Percentiles rank a stretch among this genome's conserved stretches.
Conservation (phyloP, 2,329 filamentous ascomycete species). For the Neonectria sp. region DNA sequence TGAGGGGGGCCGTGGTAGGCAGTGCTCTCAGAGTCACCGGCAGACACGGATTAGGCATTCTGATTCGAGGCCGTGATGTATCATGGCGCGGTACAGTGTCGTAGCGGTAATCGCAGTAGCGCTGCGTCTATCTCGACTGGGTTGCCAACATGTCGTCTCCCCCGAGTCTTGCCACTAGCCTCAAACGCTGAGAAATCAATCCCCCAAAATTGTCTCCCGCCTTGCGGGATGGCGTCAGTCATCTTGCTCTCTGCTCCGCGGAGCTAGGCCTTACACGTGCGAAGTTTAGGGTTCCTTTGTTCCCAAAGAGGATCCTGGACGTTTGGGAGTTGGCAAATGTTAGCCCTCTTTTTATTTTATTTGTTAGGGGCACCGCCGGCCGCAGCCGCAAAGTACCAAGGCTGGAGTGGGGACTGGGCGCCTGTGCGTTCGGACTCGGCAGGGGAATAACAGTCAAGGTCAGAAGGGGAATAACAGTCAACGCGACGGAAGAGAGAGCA, state of each 20-base stretch:
- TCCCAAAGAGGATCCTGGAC: constrained; percentile 6
- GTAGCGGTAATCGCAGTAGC: constrained; percentile 1
- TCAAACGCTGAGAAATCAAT: constrained; percentile 10
- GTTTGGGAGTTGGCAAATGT: not conserved
- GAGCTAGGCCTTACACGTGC: constrained; percentile 14
- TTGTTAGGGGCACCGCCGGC: not conserved
- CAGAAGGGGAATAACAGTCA: too few species aligned
- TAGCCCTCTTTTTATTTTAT: not conserved
- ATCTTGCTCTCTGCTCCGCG: not conserved
- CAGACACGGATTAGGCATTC: constrained; percentile 8
- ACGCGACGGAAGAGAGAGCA: too few species aligned
- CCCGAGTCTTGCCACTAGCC: not conserved
- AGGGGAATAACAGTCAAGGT: not conserved
- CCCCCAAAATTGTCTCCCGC: not conserved
- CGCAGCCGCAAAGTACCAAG: constrained; percentile 4
- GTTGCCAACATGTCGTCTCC: constrained; percentile 14
- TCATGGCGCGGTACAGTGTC: not conserved
- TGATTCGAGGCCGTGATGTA: constrained; percentile 16
- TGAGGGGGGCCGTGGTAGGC: constrained; percentile 10
- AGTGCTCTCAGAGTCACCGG: constrained; percentile 5
- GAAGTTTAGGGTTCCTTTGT: constrained; percentile 18
- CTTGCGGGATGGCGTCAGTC: constrained; percentile 30
- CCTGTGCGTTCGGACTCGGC: constrained; percentile 14
- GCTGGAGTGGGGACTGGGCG: not conserved
- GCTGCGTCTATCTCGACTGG: constrained; percentile 19